Evolutionary conservation across 2,329 filamentous ascomycete species (phyloP).

Genomic region (Sclerotinia trifoliorum): DNA sequence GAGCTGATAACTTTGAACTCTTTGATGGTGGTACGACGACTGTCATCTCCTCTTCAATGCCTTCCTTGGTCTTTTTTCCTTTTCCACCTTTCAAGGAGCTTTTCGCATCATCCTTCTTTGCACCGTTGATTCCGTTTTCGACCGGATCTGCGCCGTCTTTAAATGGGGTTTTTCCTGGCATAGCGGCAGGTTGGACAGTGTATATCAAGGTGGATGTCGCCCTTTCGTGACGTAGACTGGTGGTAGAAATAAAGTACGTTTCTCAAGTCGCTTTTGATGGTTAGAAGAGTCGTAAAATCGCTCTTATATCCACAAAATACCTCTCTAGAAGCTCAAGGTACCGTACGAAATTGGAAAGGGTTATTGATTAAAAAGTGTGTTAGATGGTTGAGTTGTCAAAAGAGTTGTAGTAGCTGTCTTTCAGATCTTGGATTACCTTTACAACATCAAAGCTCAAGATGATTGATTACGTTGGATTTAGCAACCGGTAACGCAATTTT

Average conservation of each 20-base stretch:
- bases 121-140: slow-evolving; percentile 64
- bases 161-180: slow-evolving; percentile 70
- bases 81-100: slow-evolving; percentile 60
- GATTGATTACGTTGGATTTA: slow-evolving; percentile 18
- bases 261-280: slow-evolving; percentile 4
- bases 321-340: background rate
- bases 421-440: slow-evolving; percentile 20
- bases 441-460: slow-evolving; percentile 22
- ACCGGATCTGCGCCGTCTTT: slow-evolving; percentile 66
- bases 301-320: background rate
- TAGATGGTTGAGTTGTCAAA: slow-evolving; percentile 16
- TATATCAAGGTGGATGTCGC: slow-evolving; percentile 32
- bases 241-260: slow-evolving; percentile 1
- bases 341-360: background rate
- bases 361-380: slow-evolving; percentile 11
- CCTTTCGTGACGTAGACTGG: slow-evolving; percentile 33
- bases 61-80: slow-evolving; percentile 66
- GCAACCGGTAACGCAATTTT: slow-evolving; percentile 4
- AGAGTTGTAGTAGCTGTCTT: slow-evolving; percentile 20
- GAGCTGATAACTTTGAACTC: slow-evolving; percentile 56
- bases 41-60: slow-evolving; percentile 71
- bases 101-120: slow-evolving; percentile 62
- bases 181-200: slow-evolving; percentile 40
- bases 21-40: slow-evolving; percentile 76
- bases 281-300: background rate